A percentile compares a stretch with the other conserved stretches of the same genome.
phyloP scores from a whole-genome alignment of 345 rosid species.

The Bruguiera gymnorhiza region DNA sequence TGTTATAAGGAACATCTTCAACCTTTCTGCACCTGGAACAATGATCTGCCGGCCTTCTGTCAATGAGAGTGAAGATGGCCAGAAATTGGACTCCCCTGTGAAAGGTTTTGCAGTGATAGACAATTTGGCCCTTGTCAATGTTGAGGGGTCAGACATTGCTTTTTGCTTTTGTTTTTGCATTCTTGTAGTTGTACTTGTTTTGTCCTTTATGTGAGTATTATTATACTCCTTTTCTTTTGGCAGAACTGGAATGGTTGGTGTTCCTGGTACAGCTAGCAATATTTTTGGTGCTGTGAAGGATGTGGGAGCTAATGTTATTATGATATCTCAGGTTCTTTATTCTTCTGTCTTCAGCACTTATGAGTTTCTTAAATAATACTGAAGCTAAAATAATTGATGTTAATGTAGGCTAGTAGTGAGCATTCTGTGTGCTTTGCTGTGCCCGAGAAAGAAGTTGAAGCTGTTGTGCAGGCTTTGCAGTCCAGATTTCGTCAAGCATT shows the following conservation, averaged over 20 bases:
- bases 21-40: slow-evolving; percentile 90
- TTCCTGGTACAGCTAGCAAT: slow-evolving; percentile 95
- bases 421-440: slow-evolving; percentile 99
- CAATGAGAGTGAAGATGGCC: slow-evolving; percentile 47
- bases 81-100: slow-evolving; percentile 52
- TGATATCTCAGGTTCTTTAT: slow-evolving; percentile 84
- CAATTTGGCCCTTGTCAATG: slow-evolving; percentile 93
- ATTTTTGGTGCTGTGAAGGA: slow-evolving; percentile 94
- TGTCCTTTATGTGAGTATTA: neutral
- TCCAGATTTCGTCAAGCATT: slow-evolving; percentile 85
- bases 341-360: slow-evolving; percentile 7
- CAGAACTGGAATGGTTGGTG: slow-evolving; percentile 99
- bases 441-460: slow-evolving; percentile 92
- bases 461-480: slow-evolving; percentile 81
- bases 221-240: slow-evolving; percentile 16
- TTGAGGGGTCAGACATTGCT: slow-evolving; percentile 68
- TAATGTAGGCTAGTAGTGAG: slow-evolving; percentile 90
- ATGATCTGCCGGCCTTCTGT: slow-evolving; percentile 54
- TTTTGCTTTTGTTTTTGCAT: slow-evolving; percentile 12
- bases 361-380: slow-evolving; percentile 7
- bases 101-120: slow-evolving; percentile 98
- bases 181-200: slow-evolving; percentile 1
- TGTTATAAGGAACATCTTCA: slow-evolving; percentile 86
- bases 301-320: slow-evolving; percentile 98
- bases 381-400: slow-evolving; percentile 25